phyloP scores from a whole-genome alignment of 2,329 filamentous ascomycete species.

The Didymella pomorum region DNA sequence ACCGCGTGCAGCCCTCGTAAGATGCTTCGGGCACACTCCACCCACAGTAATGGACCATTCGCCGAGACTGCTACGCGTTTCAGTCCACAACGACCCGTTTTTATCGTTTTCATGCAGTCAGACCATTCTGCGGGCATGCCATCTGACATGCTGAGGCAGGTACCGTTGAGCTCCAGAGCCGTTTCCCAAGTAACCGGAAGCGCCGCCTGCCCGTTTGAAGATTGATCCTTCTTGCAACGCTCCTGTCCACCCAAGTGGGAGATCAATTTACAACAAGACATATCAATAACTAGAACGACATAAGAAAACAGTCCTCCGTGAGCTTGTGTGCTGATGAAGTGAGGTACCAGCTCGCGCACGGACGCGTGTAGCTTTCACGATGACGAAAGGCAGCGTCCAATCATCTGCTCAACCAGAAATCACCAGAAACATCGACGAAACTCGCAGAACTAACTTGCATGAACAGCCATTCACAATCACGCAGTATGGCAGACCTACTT shows the following conservation, averaged over 20 bases:
- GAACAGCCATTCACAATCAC: neutral
- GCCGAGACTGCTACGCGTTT: conserved; percentile 22
- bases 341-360: conserved; percentile 13
- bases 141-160: conserved; percentile 19
- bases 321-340: conserved; percentile 4
- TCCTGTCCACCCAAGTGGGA: too few species aligned
- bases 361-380: conserved; percentile 9
- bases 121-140: conserved; percentile 11
- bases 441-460: neutral
- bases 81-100: conserved; percentile 21
- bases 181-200: conserved; percentile 16
- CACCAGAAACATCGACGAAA: conserved; percentile 11
- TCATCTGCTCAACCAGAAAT: conserved; percentile 1
- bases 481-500: neutral
- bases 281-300: neutral
- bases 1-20: conserved; percentile 24
- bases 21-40: conserved; percentile 20
- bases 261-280: too few species aligned
- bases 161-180: conserved; percentile 1
- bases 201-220: neutral
- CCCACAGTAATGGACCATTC: conserved; percentile 15
- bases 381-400: conserved; percentile 12
- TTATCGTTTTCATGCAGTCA: conserved; percentile 24
- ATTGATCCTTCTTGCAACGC: neutral
- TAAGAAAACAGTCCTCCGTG: neutral